Evolutionary conservation across 2,329 filamentous ascomycete genomes (phyloP), one percentile per base, ranked within the genome.

Genomic region (Penicillium sp.): DNA sequence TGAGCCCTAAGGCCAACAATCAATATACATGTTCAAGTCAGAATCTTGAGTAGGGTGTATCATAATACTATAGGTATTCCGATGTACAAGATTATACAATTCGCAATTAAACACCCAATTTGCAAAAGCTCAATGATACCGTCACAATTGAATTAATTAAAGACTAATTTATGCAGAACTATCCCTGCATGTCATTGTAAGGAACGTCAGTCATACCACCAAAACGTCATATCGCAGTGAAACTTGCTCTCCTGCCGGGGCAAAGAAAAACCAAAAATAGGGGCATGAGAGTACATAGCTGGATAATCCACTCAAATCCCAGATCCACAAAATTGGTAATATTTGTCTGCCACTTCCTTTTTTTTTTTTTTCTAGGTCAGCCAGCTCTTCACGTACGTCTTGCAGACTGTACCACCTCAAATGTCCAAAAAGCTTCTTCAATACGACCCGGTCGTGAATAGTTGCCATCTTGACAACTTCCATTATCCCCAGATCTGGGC

Each of bases 141-240:
- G 9, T 29, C 14, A 39, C 14, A 21, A 27, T 42, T 13, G 35
- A 13, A 42, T 59, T 27, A 27, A 63, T 64, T 64, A 56, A 26
- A 39, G 42, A 58, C 52, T 53, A 53, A 29, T 57, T 24, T 53
- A 52, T 62, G 50, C 57, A 57, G 50, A 37, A 61, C 56, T 58
- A 61, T 39, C 46, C 49, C 55, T 49, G 46, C 60, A 48, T 56
- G 47, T 29, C 29, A 55, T 54, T 16, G 44, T 60, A 64, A 62
- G 62, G 58, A 66, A 54, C 50, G 62, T 63, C 49, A 59, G 54
- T 66, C 56, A 24, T 59, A 35, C 57, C 55, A 27, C 39, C 55
- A 55, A 57, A 48, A 35, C 27, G 19, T 22, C 19, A 42, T 19
- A 39, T 42, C 19, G 39, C 39, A 22, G 10, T 3, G 21, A 21